Evolutionary conservation across 371 early-diverging fungal species (phyloP).

Genomic region (Apophysomyces variabilis): DNA sequence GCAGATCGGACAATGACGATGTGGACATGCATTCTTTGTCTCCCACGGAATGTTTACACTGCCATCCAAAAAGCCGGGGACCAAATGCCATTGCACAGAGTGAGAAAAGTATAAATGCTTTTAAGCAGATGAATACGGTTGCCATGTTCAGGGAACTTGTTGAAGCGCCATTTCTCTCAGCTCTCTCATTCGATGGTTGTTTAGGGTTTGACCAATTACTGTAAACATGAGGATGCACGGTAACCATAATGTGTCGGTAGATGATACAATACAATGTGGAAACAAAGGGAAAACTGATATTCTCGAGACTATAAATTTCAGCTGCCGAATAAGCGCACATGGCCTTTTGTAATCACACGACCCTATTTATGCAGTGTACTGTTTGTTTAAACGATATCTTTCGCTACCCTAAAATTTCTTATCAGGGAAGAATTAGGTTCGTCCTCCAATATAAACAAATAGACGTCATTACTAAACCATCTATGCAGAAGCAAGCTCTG

Average conservation of each 20-base stretch:
- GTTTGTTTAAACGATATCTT: too few species aligned
- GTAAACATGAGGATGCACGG: neutral
- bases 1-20: neutral
- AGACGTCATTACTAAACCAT: too few species aligned
- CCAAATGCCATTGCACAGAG: neutral
- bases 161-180: neutral
- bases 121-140: neutral
- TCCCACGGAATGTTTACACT: neutral
- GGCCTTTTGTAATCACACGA: too few species aligned
- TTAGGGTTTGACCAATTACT: neutral
- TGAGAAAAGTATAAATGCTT: neutral
- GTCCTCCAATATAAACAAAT: too few species aligned
- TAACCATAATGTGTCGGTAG: neutral
- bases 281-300: neutral
- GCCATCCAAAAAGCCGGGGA: neutral
- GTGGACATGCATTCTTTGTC: neutral
- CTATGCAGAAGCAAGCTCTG: too few species aligned
- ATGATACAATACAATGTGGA: neutral
- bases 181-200: neutral
- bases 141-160: neutral
- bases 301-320: neutral
- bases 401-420: too few species aligned
- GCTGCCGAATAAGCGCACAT: too few species aligned
- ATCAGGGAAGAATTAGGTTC: too few species aligned
- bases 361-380: too few species aligned